Percentiles rank a stretch among this genome's conserved stretches.
phyloP scores from a whole-genome alignment of 495 filamentous ascomycete genomes.

The Penicillium ucsense region DNA sequence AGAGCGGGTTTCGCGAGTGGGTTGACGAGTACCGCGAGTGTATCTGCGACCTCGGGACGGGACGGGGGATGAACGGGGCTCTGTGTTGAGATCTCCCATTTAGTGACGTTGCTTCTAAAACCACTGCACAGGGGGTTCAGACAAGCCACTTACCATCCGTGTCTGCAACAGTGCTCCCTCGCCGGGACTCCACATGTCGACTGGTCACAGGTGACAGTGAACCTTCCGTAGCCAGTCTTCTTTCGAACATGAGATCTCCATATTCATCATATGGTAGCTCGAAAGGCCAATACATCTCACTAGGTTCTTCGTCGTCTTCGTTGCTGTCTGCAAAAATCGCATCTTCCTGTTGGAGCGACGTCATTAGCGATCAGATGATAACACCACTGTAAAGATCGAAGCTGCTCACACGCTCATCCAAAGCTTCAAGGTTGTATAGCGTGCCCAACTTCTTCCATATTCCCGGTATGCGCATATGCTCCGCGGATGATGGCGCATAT shows the following conservation, averaged over 20 bases:
- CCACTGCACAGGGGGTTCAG: too few species aligned
- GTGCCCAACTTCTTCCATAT: slow-evolving; percentile 83
- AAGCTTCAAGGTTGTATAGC: slow-evolving; percentile 78
- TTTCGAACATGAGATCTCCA: slow-evolving; percentile 62
- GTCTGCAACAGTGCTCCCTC: slow-evolving; percentile 37
- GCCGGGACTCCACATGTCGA: slow-evolving; percentile 30
- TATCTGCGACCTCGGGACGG: slow-evolving; percentile 37
- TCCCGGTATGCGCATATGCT: slow-evolving; percentile 77
- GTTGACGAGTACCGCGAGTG: slow-evolving; percentile 26
- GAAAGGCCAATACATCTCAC: slow-evolving; percentile 58
- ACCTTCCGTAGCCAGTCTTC: slow-evolving; percentile 50
- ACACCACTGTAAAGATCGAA: background rate
- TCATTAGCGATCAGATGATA: slow-evolving; percentile 1
- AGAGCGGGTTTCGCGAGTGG: slow-evolving; percentile 32
- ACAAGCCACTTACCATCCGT: slow-evolving; percentile 40
- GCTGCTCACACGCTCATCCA: slow-evolving; percentile 68
- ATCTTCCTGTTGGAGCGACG: slow-evolving; percentile 32
- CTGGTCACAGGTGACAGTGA: slow-evolving; percentile 48
- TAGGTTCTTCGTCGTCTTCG: slow-evolving; percentile 47
- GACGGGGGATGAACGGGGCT: slow-evolving; percentile 40
- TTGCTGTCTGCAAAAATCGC: slow-evolving; percentile 45
- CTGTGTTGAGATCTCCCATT: slow-evolving; percentile 10
- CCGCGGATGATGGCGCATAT: slow-evolving; percentile 52
- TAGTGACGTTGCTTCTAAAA: too few species aligned
- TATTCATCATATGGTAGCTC: slow-evolving; percentile 69